phyloP scores from a whole-genome alignment of 1,139 yeast genomes.

The Zygosaccharomyces sapae region DNA sequence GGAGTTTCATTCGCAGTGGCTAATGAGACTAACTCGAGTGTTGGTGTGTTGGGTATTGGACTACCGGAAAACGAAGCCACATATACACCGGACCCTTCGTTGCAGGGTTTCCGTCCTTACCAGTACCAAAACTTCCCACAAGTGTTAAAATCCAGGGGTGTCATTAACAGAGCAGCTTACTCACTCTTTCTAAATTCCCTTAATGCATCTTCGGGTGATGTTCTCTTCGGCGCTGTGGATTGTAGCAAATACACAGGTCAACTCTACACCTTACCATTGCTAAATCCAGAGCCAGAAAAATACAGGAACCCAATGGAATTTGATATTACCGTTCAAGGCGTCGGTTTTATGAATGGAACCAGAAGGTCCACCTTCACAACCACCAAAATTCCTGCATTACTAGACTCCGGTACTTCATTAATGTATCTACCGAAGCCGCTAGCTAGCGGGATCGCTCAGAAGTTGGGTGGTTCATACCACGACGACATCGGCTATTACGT shows the following conservation, averaged over 20 bases:
- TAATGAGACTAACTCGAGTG: slow-evolving; percentile 46
- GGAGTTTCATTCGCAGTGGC: slow-evolving; percentile 56
- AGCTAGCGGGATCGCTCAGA: slow-evolving; percentile 32
- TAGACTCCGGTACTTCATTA: slow-evolving; percentile 52
- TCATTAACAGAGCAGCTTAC: slow-evolving; percentile 48
- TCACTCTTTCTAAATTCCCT: slow-evolving; percentile 48
- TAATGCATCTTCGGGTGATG: slow-evolving; percentile 40
- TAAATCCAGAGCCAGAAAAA: slow-evolving; percentile 36
- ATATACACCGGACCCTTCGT: slow-evolving; percentile 27
- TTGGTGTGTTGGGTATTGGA: slow-evolving; percentile 62
- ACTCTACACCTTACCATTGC: slow-evolving; percentile 43
- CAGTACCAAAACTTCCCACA: slow-evolving; percentile 48
- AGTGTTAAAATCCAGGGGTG: slow-evolving; percentile 48
- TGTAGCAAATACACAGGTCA: slow-evolving; percentile 47
- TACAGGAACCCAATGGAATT: slow-evolving; percentile 37
- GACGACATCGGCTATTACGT: slow-evolving; percentile 37
- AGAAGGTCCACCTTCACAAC: slow-evolving; percentile 40
- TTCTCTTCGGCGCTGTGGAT: slow-evolving; percentile 58
- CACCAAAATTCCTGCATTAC: slow-evolving; percentile 37
- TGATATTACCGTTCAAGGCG: slow-evolving; percentile 44
- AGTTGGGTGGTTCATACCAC: slow-evolving; percentile 41
- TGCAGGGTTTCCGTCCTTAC: slow-evolving; percentile 19
- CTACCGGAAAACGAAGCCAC: slow-evolving; percentile 49
- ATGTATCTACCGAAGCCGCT: slow-evolving; percentile 40
- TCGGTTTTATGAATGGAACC: slow-evolving; percentile 38